Evolutionary conservation across 2,329 filamentous ascomycete species (phyloP).

Genomic region (Anthostomella pinea): DNA sequence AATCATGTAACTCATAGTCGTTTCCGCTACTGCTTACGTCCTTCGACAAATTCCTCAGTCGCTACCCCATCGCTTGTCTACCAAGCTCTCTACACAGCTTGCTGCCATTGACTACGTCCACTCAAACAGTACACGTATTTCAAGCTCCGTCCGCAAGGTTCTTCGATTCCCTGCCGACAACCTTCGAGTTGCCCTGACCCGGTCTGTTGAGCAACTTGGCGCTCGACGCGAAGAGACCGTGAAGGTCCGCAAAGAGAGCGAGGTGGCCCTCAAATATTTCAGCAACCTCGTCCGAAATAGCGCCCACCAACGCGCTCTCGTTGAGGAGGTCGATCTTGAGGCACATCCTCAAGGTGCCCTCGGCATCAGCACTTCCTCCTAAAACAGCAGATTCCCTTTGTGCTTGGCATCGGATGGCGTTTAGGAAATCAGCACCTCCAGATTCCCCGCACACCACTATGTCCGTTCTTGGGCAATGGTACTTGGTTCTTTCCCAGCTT

Average conservation of each 20-base stretch:
- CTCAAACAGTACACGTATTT: slow-evolving; percentile 79
- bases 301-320: slow-evolving; percentile 46
- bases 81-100: slow-evolving; percentile 81
- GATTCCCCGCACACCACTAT: too few relatives aligned
- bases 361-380: slow-evolving; percentile 7
- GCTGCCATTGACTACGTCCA: slow-evolving; percentile 88
- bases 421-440: too few relatives aligned
- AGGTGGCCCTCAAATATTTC: slow-evolving; percentile 88
- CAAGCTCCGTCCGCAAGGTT: slow-evolving; percentile 81
- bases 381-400: slow-evolving; percentile 6
- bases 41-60: slow-evolving; percentile 85
- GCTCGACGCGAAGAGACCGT: slow-evolving; percentile 76
- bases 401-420: slow-evolving; percentile 15
- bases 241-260: slow-evolving; percentile 79
- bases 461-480: too few relatives aligned
- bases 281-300: slow-evolving; percentile 73
- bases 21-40: slow-evolving; percentile 75
- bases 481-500: too few relatives aligned
- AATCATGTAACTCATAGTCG: slow-evolving; percentile 46
- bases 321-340: slow-evolving; percentile 55
- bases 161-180: slow-evolving; percentile 85
- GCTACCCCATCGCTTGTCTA: slow-evolving; percentile 78
- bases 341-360: slow-evolving; percentile 40
- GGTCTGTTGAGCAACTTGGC: slow-evolving; percentile 80
- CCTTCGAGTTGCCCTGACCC: slow-evolving; percentile 77